Percentiles rank a stretch among this genome's conserved stretches.
phyloP scores from a whole-genome alignment of 768 basidiomycete genomes.

The Suillus ampliporus region DNA sequence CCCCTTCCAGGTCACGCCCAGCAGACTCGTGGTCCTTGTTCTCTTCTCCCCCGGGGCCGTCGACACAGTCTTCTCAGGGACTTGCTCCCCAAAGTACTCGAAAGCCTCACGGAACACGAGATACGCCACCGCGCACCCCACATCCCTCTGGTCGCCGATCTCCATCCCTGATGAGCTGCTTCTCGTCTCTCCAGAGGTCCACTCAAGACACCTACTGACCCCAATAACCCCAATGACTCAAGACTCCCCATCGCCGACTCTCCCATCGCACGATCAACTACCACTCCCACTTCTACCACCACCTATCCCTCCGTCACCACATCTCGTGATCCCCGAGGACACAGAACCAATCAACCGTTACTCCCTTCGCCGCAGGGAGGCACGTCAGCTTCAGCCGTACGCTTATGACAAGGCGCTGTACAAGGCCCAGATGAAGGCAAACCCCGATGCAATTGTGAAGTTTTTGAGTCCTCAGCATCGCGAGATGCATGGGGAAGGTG shows the following conservation, averaged over 20 bases:
- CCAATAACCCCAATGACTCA: not conserved
- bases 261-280: not conserved
- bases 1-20: slow-evolving; percentile 23
- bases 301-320: slow-evolving; percentile 13
- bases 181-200: slow-evolving; percentile 15
- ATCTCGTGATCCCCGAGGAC: slow-evolving; percentile 22
- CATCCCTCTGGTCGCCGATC: slow-evolving; percentile 12
- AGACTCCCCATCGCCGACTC: not conserved
- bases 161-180: slow-evolving; percentile 31
- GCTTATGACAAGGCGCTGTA: slow-evolving; percentile 59
- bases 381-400: slow-evolving; percentile 67
- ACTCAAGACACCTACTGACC: not conserved
- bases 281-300: slow-evolving; percentile 11
- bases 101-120: slow-evolving; percentile 27
- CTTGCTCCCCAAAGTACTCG: not conserved
- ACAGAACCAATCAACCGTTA: slow-evolving; percentile 45
- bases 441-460: slow-evolving; percentile 74
- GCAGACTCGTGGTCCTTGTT: slow-evolving; percentile 19
- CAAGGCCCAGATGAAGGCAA: slow-evolving; percentile 51
- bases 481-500: slow-evolving; percentile 27
- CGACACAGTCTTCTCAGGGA: slow-evolving; percentile 8
- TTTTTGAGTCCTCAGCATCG: slow-evolving; percentile 42
- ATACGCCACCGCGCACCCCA: slow-evolving; percentile 18
- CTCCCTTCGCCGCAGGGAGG: slow-evolving; percentile 57
- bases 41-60: slow-evolving; percentile 20